Percentiles rank a stretch among this genome's conserved stretches.
Evolutionary conservation across 306 rosid genomes (phyloP).

Genomic region (Gillenia trifoliata): DNA sequence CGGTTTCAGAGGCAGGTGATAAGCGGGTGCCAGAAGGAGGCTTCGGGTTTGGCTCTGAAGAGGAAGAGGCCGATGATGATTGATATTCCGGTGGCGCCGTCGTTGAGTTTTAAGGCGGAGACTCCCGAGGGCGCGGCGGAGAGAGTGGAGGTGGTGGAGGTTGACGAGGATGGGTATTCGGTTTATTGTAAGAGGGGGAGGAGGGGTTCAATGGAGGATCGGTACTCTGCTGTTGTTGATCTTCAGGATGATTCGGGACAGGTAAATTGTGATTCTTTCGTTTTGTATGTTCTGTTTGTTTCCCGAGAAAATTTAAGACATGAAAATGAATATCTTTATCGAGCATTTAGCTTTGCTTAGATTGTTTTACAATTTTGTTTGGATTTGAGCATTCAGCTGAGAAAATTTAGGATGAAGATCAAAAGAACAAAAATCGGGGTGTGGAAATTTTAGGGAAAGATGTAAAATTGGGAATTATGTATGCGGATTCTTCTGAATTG

Average conservation of each 20-base stretch:
- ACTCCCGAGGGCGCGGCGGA: conserved; percentile 7
- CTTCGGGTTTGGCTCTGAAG: conserved; percentile 26
- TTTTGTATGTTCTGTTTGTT: background rate
- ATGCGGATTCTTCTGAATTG: background rate
- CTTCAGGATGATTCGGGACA: conserved; percentile 34
- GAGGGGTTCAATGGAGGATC: conserved; percentile 40
- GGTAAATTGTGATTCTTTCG: conserved; percentile 12
- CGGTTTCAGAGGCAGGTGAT: conserved; percentile 9
- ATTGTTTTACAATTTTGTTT: background rate
- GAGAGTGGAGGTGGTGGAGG: conserved; percentile 37
- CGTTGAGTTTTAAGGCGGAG: conserved; percentile 21
- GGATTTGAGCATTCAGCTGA: background rate
- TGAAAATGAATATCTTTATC: background rate
- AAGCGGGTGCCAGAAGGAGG: background rate
- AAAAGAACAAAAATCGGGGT: background rate
- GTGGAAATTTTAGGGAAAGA: background rate
- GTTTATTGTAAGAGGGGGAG: conserved; percentile 52
- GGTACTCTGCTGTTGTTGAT: conserved; percentile 40
- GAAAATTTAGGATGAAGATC: background rate
- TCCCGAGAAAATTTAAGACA: background rate
- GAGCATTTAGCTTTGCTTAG: background rate
- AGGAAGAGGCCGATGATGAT: conserved; percentile 47
- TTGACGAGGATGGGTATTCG: conserved; percentile 41
- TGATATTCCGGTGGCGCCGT: conserved; percentile 15
- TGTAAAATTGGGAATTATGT: background rate